Base-by-base conservation (phyloP, 2,329 filamentous ascomycete species). In the Orbilia ellipsospora region DNA sequence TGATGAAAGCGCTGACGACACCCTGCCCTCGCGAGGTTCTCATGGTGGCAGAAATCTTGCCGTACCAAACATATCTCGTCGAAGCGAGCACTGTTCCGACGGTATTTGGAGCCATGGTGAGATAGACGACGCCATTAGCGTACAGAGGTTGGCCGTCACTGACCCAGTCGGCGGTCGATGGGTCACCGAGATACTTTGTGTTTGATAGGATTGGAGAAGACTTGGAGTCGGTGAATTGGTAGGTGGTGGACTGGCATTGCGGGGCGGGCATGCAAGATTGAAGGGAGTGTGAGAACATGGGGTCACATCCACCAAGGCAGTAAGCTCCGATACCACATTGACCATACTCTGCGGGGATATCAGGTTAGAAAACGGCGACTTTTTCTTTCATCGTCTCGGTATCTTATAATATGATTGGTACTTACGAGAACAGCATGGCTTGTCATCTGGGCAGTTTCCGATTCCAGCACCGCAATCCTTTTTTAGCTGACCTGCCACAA, bases 1-100 rank as follows among this genome's bases (percentile, higher is more conserved):
- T 86, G 82, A 99, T 99, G 82, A 99, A 99, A 31, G 93, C 94
- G 1, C 93, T 96, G n/a, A 99, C 91, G 20, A 99, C 95, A 86
- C 95, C 95, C 54, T 86, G 84, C 70, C 93, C 94, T 80, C 92
- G 90, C 78, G 90, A 91, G 0, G 93, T 94, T 86, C 93, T 95
- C 82, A 98, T 85, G 68, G 85, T 91, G 65, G 92, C 93, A 82
- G 90, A 91, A 80, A 97, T 90, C 83, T 92, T 97, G 81, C 95
- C 95, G 83, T 98, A 99, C 95, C 95, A 98, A 83, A 99, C 90
- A 84, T 97, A 98, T 78, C 89, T 86, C 70, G 93, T 94, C 78
- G 88, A 90, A 23, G 93, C 91, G 66, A 99, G 84, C 54, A 99
- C 88, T 8, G 95, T 97, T 66, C 95, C 95, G 48, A 92, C 91